Evolutionary conservation across 164 flowering plant genomes (phyloP), one percentile per base, ranked within the genome.

Genomic region (Sedum album): DNA sequence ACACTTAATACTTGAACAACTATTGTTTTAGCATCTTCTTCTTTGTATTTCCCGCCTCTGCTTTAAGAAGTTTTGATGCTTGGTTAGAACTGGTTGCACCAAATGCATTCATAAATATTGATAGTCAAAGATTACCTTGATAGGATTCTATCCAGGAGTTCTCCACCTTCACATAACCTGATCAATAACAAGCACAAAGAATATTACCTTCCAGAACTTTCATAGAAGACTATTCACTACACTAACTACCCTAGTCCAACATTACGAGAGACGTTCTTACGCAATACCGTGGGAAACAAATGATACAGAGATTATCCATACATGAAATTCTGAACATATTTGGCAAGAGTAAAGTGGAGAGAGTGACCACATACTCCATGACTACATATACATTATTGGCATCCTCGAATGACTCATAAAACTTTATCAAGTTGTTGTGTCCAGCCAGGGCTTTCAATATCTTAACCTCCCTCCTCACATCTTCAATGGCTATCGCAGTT

Each of bases 1-100:
- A 85, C 90, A 70, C 77, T 81, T 55, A 91, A 69, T 68, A 91
- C 87, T 71, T 91, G 95, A 33, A 81, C 78, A 69, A 87, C 75
- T 61, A 88, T 88, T 31, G 74, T 69, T 71, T 85, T 91, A 39
- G 97, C 93, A 77, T 91, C 97, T 66, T 84, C 87, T 71, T 89
- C 97, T 20, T 75, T 66, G 76, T 89, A 91, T 79, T 87, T 85
- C 74, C 97, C 97, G 74, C 97, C 97, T 78, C 96, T 89, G 82
- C 49, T 65, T 30, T 66, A 25, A 69, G 2, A 38, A 63, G 26
- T 9, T 65, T 14, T 61, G 21, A 49, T 33, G 68, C 3, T 14
- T 23, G 46, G 28, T 65, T 44, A 44, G 48, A 46, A 30, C 1
- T 10, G 39, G 6, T 36, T 14, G 1, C 26, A 65, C 28, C 15